phyloP scores from a whole-genome alignment of 768 basidiomycete species.

The Mycena rosella region DNA sequence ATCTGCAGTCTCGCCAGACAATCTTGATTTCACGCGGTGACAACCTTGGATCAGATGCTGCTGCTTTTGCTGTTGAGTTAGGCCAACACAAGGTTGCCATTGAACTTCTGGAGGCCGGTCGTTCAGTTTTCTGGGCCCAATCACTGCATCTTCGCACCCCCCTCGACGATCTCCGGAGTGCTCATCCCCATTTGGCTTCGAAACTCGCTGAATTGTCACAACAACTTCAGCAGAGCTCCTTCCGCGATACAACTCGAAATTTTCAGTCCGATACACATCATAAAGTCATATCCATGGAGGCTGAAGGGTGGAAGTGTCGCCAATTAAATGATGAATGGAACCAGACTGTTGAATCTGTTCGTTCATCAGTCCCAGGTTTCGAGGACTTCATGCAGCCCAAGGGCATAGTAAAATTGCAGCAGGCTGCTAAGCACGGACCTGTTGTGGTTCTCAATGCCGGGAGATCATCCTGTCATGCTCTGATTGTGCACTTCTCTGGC shows the following conservation, averaged over 20 bases:
- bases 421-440: background rate
- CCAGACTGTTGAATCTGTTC: background rate
- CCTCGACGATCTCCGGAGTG: no score
- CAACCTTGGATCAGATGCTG: constrained; percentile 21
- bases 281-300: background rate
- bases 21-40: background rate
- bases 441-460: background rate
- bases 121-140: constrained; percentile 37
- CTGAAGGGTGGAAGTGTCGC: background rate
- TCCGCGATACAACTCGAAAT: no score
- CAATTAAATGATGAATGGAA: background rate
- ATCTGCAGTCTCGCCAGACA: constrained; percentile 1
- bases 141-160: no score
- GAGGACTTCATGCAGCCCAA: background rate
- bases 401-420: background rate
- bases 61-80: constrained; percentile 27
- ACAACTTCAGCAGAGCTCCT: no score
- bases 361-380: no score
- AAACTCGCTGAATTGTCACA: no score
- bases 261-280: no score
- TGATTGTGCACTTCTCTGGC: no score
- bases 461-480: no score
- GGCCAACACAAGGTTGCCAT: constrained; percentile 27
- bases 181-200: no score
- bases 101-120: constrained; percentile 32